Conservation (phyloP, 1,284 basidiomycete species). For the Papiliotrema fonsecae region DNA sequence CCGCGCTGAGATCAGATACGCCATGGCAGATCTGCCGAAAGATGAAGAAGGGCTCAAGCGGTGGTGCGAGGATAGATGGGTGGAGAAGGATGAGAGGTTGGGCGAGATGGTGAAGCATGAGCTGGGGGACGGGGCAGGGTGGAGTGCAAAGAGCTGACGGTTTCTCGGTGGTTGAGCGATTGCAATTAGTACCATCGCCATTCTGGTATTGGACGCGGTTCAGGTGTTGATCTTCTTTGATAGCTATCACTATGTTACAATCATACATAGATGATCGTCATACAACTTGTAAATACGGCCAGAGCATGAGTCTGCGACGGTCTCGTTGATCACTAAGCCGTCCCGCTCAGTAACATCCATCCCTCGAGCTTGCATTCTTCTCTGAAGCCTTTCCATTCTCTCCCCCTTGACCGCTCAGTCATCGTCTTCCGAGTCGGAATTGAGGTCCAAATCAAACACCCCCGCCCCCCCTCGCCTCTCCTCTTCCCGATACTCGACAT, state of each 20-base stretch:
- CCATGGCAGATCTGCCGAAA: conserved; percentile 17
- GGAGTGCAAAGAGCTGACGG: background rate
- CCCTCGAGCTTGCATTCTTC: background rate
- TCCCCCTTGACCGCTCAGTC: background rate
- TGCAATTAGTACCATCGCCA: background rate
- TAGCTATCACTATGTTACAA: too few species aligned
- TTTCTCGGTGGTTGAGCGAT: background rate
- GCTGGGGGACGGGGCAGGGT: background rate
- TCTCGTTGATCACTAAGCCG: too few species aligned
- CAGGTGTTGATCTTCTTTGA: too few species aligned
- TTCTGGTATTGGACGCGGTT: background rate
- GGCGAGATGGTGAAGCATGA: background rate
- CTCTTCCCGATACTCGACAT: background rate
- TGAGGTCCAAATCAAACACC: conserved; percentile 6
- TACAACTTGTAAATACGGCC: too few species aligned
- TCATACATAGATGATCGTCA: too few species aligned
- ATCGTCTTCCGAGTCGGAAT: conserved; percentile 20
- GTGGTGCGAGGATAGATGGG: conserved; percentile 32
- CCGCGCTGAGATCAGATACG: conserved; percentile 8
- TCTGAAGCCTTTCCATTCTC: background rate
- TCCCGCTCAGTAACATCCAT: too few species aligned
- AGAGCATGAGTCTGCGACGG: too few species aligned
- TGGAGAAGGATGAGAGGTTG: conserved; percentile 16
- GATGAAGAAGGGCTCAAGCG: conserved; percentile 22
- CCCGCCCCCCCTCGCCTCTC: background rate